Evolutionary conservation across 2,329 filamentous ascomycete species (phyloP), one percentile per base, ranked within the genome.

Genomic region (Conoideocrella luteorostrata): DNA sequence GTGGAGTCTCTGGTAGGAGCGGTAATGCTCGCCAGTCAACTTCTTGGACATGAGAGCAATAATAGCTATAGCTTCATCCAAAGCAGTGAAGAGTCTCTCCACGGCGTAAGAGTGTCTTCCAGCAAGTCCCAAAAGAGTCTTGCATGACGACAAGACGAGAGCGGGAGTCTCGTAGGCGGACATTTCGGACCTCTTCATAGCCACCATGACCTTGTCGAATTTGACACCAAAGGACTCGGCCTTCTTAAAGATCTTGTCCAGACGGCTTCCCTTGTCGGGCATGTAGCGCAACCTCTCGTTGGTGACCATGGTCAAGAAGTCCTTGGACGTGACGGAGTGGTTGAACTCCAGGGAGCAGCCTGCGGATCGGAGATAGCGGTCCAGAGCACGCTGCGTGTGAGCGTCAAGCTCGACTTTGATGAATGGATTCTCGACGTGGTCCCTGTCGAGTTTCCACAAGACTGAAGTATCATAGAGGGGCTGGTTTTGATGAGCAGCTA

Each of bases 161-260:
- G 45, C 45, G 6, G 45, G 39, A 35, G 40, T 47, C 24, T 47
- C 39, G 10, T 15, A 32, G 10, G 39, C 33, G 13, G 39, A 22
- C 39, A 41, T 41, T n/a, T 41, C 39, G 5, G 33, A 32, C 4
- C 17, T 6, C 28, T 39, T 47, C 26, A 47, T 17, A n/a, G 45
- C 33, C 29, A 24, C 7, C 34, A 47, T 43, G 40, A 40, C 40
- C 21, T 43, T 47, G 40, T 47, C 40, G 12, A 47, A 47, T 22
- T 38, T 43, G 3, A 18, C 26, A 21, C n/a, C 45, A 34, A 47
- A 47, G 9, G 34, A 15, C 24, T 47, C 45, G n/a, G 45, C 45
- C 24, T 40, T 43, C 35, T 47, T 47, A 21, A 47, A 40, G n/a
- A 34, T 43, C 35, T 47, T 43, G 21, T 43, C 45, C 11, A 47